Evolutionary conservation across 768 basidiomycete species (phyloP).

Genomic region (Leccinum rimulosum): DNA sequence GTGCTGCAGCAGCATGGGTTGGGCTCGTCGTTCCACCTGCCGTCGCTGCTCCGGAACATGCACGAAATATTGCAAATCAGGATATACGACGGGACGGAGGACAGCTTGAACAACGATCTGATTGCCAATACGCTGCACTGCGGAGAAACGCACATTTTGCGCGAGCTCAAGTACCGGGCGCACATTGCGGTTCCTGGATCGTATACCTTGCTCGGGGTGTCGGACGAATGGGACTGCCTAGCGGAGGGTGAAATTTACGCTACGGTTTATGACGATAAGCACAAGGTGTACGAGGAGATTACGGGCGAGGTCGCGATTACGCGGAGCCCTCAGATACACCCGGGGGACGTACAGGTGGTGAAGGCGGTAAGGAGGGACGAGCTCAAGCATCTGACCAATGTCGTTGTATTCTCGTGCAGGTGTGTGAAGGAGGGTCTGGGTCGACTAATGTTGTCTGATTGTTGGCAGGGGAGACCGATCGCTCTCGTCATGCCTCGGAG

Average conservation of each 20-base stretch:
- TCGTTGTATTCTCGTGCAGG: conserved; percentile 52
- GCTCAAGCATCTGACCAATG: conserved; percentile 41
- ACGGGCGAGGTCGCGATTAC: conserved; percentile 44
- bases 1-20: conserved; percentile 44
- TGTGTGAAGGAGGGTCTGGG: conserved; percentile 5
- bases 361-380: conserved; percentile 41
- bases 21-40: conserved; percentile 43
- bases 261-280: conserved; percentile 35
- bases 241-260: conserved; percentile 49
- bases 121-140: conserved; percentile 37
- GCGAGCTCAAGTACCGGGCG: conserved; percentile 51
- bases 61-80: conserved; percentile 31
- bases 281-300: conserved; percentile 24
- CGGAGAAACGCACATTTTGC: conserved; percentile 44
- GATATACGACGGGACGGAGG: conserved; percentile 13
- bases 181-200: conserved; percentile 49
- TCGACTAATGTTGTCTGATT: conserved; percentile 6
- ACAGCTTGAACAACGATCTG: conserved; percentile 33
- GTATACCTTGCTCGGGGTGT: conserved; percentile 51
- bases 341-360: conserved; percentile 44
- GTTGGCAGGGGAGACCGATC: conserved; percentile 39
- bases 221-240: conserved; percentile 48
- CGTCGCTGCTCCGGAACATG: conserved; percentile 42
- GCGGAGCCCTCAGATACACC: conserved; percentile 53
- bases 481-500: conserved; percentile 47